These are phyloP conservation scores for Lactuca saligna DNA, from an alignment of 129 eudicot species.

Conservation along the genomic window DNA sequence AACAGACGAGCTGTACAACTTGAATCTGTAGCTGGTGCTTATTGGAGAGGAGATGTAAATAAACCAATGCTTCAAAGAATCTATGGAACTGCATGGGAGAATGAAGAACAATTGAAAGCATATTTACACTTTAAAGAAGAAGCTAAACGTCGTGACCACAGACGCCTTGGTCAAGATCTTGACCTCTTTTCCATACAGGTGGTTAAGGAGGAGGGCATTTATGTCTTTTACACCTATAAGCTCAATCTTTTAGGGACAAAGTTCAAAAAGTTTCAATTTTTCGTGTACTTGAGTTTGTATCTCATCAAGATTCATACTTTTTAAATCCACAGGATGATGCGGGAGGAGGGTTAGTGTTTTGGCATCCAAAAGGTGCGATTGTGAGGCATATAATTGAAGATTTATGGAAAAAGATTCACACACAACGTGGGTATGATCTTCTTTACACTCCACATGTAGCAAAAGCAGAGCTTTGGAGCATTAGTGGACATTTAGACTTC, in stretches of 20 bases:
- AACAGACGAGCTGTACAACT: conserved; percentile 83
- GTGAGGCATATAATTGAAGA: conserved; percentile 92
- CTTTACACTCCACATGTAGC: conserved; percentile 98
- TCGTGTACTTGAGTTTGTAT: neutral
- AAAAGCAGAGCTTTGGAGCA: conserved; percentile 93
- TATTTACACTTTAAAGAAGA: conserved; percentile 91
- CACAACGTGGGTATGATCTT: conserved; percentile 72
- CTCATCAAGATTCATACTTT: neutral
- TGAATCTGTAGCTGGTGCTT: conserved; percentile 99
- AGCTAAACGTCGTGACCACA: conserved; percentile 95
- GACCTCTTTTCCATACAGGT: conserved; percentile 98
- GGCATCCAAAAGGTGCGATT: conserved; percentile 99
- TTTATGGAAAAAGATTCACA: conserved; percentile 84
- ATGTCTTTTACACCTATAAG: neutral
- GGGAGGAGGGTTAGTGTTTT: conserved; percentile 97
- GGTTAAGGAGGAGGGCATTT: neutral
- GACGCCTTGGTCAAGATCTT: conserved; percentile 99
- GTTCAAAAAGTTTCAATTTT: neutral
- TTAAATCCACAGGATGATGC: conserved; percentile 82
- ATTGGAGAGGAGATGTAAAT: conserved; percentile 93
- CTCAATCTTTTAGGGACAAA: neutral
- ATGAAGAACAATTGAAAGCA: conserved; percentile 91
- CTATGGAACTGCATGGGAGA: conserved; percentile 99
- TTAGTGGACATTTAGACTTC: conserved; percentile 95
- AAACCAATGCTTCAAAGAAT: conserved; percentile 98